A percentile compares a stretch with the other conserved stretches of the same genome.
phyloP scores from a whole-genome alignment of 2,329 filamentous ascomycete species.

The Colletotrichum liriopes region DNA sequence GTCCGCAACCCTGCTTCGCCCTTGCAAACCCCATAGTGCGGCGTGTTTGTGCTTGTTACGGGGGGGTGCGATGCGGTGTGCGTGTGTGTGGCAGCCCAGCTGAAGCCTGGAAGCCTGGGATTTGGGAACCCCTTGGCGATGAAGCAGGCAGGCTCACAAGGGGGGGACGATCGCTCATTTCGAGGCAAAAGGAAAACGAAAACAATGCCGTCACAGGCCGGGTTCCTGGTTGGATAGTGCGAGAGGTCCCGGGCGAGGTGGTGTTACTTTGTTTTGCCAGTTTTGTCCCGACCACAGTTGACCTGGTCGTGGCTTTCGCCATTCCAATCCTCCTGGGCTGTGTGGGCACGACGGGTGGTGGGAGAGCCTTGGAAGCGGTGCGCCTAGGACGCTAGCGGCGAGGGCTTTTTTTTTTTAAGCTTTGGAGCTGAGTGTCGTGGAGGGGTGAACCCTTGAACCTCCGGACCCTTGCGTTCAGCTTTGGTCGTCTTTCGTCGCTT shows the following conservation, averaged over 20 bases:
- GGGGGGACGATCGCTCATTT: neutral
- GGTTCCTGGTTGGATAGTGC: neutral
- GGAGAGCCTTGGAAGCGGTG: neutral
- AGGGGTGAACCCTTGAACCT: neutral
- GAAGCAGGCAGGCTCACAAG: neutral
- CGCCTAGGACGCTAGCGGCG: neutral
- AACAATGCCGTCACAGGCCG: neutral
- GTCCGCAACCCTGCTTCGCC: neutral
- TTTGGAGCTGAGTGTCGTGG: neutral
- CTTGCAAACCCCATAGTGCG: neutral
- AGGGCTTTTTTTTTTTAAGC: neutral
- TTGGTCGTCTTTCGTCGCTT: neutral
- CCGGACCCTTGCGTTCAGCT: neutral
- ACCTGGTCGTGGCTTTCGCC: neutral
- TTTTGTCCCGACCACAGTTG: neutral
- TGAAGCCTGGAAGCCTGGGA: neutral
- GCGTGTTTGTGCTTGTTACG: neutral
- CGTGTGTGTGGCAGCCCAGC: neutral
- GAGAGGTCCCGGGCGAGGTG: neutral
- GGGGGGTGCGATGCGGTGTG: neutral
- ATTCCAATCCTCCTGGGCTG: neutral
- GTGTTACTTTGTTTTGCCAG: neutral
- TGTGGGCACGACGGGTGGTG: neutral
- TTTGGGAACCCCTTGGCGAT: neutral
- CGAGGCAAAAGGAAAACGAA: neutral